Conservation (phyloP, 2,329 filamentous ascomycete genomes). For the Botrytis paeoniae region DNA sequence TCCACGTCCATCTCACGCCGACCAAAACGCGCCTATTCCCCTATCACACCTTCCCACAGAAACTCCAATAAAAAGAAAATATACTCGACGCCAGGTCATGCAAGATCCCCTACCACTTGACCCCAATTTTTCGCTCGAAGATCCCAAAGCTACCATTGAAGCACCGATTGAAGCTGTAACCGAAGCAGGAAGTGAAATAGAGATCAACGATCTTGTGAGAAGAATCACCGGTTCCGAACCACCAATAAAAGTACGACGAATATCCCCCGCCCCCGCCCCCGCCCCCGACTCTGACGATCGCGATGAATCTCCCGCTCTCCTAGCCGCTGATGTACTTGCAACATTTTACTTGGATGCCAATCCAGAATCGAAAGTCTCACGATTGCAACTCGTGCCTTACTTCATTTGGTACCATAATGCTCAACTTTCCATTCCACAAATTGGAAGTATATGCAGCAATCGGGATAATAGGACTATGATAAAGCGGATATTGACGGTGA, state of each 20-base stretch:
- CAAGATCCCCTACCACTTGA: constrained; percentile 33
- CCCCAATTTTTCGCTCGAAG: constrained; percentile 22
- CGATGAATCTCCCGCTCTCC: constrained; percentile 22
- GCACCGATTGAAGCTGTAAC: not conserved
- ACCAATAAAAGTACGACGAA: not conserved
- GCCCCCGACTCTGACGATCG: not conserved
- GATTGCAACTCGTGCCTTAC: constrained; percentile 53
- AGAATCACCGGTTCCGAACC: not conserved
- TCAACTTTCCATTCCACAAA: constrained; percentile 46
- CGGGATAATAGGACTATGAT: constrained; percentile 55
- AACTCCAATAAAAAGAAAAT: constrained; percentile 2
- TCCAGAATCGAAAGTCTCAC: constrained; percentile 22
- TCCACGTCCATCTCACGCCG: constrained; percentile 65
- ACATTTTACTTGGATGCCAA: constrained; percentile 23
- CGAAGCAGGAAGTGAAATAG: not conserved
- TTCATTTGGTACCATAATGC: constrained; percentile 59
- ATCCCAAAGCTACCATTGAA: not conserved
- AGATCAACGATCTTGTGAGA: not conserved
- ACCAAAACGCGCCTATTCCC: constrained; percentile 61
- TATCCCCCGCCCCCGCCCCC: not conserved
- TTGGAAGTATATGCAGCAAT: constrained; percentile 53
- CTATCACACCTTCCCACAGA: not conserved
- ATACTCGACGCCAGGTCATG: constrained; percentile 7
- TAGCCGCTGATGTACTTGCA: constrained; percentile 32
- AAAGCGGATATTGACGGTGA: constrained; percentile 56